phyloP scores from a whole-genome alignment of 768 basidiomycete genomes.

The Psilocybe tampanensis region DNA sequence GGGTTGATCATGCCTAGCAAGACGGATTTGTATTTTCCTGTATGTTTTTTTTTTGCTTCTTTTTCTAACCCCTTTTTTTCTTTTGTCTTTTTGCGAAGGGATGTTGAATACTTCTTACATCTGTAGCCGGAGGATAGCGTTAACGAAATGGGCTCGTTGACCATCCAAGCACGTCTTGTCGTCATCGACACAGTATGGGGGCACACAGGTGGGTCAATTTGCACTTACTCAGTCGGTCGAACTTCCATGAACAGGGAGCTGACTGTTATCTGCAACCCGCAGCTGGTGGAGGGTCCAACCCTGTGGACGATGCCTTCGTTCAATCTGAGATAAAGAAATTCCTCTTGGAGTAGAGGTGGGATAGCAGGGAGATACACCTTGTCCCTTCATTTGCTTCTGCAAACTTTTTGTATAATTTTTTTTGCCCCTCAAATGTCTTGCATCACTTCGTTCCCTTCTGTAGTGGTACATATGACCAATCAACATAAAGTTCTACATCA shows the following conservation, averaged over 20 bases:
- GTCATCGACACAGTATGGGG: conserved; percentile 61
- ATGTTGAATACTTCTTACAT: not conserved
- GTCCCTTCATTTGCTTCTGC: no score
- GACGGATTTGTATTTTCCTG: conserved; percentile 61
- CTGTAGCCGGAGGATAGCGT: conserved; percentile 55
- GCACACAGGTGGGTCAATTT: conserved; percentile 43
- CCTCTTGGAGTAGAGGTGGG: conserved; percentile 32
- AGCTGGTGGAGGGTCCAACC: conserved; percentile 49
- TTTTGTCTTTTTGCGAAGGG: not conserved
- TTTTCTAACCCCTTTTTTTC: not conserved
- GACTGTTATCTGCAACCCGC: not conserved
- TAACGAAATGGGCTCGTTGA: conserved; percentile 45
- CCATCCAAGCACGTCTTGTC: conserved; percentile 43
- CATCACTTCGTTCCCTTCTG: no score
- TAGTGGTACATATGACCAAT: no score
- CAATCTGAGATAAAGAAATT: conserved; percentile 44
- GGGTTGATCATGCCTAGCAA: conserved; percentile 62
- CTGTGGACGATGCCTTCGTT: conserved; percentile 41
- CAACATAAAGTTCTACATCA: no score
- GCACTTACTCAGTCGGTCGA: not conserved
- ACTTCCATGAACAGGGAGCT: no score
- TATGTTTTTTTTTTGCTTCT: conserved; percentile 23
- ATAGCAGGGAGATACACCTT: no score
- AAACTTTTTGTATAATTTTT: no score
- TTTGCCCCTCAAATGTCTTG: no score